Conservation (phyloP, 495 filamentous ascomycete species). For the Halenospora varia region DNA sequence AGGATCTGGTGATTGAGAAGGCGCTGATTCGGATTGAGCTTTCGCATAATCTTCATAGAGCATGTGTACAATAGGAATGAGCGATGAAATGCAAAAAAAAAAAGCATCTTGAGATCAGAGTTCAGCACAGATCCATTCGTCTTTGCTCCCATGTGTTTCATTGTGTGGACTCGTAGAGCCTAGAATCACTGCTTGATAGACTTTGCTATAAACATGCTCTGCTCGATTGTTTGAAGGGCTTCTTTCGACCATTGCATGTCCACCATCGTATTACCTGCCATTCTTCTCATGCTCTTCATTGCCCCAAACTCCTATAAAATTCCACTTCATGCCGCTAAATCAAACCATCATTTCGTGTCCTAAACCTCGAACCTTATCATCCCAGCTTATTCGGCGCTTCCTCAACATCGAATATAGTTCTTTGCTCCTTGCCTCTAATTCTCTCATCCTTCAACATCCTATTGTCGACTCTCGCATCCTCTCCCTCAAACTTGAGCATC, state of each 20-base stretch:
- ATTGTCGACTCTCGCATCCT: slow-evolving; percentile 77
- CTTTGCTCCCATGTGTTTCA: too few relatives aligned
- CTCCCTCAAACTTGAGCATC: slow-evolving; percentile 78
- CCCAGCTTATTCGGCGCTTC: slow-evolving; percentile 71
- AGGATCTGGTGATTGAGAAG: slow-evolving; percentile 24
- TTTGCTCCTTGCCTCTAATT: slow-evolving; percentile 54
- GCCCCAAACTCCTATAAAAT: neutral
- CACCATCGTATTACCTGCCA: neutral
- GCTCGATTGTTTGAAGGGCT: too few relatives aligned
- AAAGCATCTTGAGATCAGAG: neutral
- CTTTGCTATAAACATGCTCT: too few relatives aligned
- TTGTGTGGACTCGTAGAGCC: too few relatives aligned
- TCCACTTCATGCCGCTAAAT: slow-evolving; percentile 23
- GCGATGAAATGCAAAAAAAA: slow-evolving; percentile 22
- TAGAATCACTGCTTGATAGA: too few relatives aligned
- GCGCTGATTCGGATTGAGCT: neutral
- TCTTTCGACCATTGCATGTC: too few relatives aligned
- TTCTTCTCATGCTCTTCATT: neutral
- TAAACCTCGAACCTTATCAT: slow-evolving; percentile 32
- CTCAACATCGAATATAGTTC: slow-evolving; percentile 70
- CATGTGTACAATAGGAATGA: slow-evolving; percentile 26
- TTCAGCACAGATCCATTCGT: neutral
- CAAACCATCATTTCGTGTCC: slow-evolving; percentile 7
- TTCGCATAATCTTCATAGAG: slow-evolving; percentile 12
- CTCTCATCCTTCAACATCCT: slow-evolving; percentile 95